phyloP scores from a whole-genome alignment of 371 early-diverging fungal species.

The Coemansia sp. region DNA sequence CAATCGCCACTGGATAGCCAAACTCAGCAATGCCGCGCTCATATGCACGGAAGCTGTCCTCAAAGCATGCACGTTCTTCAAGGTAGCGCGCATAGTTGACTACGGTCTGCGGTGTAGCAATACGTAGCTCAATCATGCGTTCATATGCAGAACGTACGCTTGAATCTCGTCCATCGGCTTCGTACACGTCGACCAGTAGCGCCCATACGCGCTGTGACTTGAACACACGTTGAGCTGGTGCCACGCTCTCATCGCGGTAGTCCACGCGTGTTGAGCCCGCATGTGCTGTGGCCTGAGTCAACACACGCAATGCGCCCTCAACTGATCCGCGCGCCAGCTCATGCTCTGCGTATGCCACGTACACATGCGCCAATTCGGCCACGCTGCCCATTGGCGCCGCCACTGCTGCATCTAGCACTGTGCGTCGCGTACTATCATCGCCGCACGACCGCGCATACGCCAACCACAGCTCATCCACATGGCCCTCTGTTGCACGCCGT shows the following conservation, averaged over 20 bases:
- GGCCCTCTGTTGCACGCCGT: slow-evolving; percentile 73
- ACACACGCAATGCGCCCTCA: slow-evolving; percentile 69
- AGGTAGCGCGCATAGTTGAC: slow-evolving; percentile 91
- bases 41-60: slow-evolving; percentile 92
- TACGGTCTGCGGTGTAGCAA: slow-evolving; percentile 93
- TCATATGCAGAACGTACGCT: slow-evolving; percentile 88
- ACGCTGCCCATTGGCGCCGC: slow-evolving; percentile 77
- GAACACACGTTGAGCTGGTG: slow-evolving; percentile 84
- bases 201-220: slow-evolving; percentile 91
- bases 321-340: slow-evolving; percentile 77
- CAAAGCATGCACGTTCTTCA: slow-evolving; percentile 87
- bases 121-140: slow-evolving; percentile 86
- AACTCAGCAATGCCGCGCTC: slow-evolving; percentile 96
- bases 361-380: slow-evolving; percentile 87
- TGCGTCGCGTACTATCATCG: slow-evolving; percentile 57
- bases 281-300: slow-evolving; percentile 70
- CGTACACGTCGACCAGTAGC: slow-evolving; percentile 92
- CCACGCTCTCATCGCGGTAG: slow-evolving; percentile 65
- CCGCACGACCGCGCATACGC: slow-evolving; percentile 76
- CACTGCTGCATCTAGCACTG: slow-evolving; percentile 83
- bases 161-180: slow-evolving; percentile 84
- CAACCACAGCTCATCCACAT: slow-evolving; percentile 79
- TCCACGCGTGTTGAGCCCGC: slow-evolving; percentile 26
- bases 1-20: slow-evolving; percentile 95
- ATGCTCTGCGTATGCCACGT: slow-evolving; percentile 91